Evolutionary conservation across 2,329 filamentous ascomycete genomes (phyloP).

Genomic region (Pyricularia pennisetigena): DNA sequence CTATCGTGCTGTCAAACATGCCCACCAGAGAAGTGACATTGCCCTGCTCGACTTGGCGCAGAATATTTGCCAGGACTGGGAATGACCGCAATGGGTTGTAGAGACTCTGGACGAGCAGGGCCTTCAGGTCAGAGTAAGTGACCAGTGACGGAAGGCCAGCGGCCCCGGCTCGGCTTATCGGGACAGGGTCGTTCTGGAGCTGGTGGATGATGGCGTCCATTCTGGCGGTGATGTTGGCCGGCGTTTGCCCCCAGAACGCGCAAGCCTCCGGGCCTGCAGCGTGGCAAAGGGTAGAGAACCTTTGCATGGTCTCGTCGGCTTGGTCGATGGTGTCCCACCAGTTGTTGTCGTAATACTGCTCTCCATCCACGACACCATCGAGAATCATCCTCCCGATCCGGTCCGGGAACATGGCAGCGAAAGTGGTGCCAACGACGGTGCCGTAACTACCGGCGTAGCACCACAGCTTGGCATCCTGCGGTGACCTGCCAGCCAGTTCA

Average conservation of each 20-base stretch:
- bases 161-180: neutral
- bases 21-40: neutral
- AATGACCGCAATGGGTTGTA: neutral
- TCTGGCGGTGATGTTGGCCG: neutral
- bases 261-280: conserved; percentile 4
- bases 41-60: neutral
- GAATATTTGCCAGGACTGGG: neutral
- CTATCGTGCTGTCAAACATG: neutral
- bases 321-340: neutral
- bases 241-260: neutral
- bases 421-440: conserved; percentile 23
- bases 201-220: neutral
- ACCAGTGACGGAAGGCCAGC: neutral
- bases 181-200: neutral
- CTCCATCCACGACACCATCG: conserved; percentile 23
- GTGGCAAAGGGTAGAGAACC: conserved; percentile 37
- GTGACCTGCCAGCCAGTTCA: neutral
- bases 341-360: conserved; percentile 20
- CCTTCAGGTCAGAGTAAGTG: neutral
- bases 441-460: conserved; percentile 30
- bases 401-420: conserved; percentile 27
- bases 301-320: conserved; percentile 31
- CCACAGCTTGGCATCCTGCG: conserved; percentile 19
- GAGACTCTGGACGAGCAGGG: neutral
- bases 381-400: conserved; percentile 22